These are phyloP conservation scores for Dactylis glomerata DNA, from an alignment of 176 grass and related monocot species.

Conservation along the genomic window DNA sequence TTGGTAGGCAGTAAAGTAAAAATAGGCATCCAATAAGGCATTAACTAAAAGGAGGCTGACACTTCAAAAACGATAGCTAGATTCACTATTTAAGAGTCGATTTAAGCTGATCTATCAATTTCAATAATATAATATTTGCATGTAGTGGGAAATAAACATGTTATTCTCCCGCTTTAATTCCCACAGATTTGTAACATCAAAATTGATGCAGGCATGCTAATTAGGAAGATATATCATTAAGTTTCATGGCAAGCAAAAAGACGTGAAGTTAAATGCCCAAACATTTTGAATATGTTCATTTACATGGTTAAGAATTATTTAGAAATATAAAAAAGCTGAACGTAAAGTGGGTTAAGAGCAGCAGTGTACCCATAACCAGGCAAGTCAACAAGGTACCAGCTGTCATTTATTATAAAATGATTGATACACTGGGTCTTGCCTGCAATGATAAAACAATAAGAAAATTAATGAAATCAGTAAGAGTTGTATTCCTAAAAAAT, in stretches of 20 bases:
- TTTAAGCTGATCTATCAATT: constrained; percentile 8
- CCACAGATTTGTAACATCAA: not conserved
- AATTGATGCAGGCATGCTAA: not conserved
- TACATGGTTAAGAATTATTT: not conserved
- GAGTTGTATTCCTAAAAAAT: not conserved
- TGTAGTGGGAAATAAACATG: not conserved
- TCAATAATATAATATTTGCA: not conserved
- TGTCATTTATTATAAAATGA: constrained; percentile 97
- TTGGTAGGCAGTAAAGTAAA: not conserved
- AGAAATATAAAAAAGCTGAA: not conserved
- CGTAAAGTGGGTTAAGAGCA: constrained; percentile 26
- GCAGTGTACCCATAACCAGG: constrained; percentile 87
- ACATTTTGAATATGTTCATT: not conserved
- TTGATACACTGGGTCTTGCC: constrained; percentile 97
- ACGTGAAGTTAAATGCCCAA: not conserved
- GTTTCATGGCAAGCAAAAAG: constrained; percentile 13
- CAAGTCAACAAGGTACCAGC: constrained; percentile 96
- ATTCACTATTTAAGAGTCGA: not conserved
- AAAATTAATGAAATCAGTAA: constrained; percentile 1
- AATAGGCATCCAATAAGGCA: not conserved
- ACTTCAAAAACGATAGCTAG: not conserved
- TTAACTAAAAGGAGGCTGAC: not conserved
- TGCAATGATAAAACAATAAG: constrained; percentile 35
- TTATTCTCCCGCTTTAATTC: not conserved
- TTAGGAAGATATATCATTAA: not conserved